Evolutionary conservation across 2,329 filamentous ascomycete species (phyloP).

Genomic region (Aspergillus tubingensis): DNA sequence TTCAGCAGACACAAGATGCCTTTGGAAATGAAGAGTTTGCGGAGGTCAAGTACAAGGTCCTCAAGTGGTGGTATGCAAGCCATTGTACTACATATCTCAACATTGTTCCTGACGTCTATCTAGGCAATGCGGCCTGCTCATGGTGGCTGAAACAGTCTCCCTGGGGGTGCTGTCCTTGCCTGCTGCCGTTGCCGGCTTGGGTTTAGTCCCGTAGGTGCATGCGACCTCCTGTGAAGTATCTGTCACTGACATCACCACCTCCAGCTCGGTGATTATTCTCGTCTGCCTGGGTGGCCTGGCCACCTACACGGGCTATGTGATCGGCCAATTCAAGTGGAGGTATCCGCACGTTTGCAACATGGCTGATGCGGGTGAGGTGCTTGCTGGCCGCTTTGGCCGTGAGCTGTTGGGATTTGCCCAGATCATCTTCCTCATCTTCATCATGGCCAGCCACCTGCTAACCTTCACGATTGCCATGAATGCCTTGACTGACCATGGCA

Average conservation of each 20-base stretch:
- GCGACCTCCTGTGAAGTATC: neutral
- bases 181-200: constrained; percentile 53
- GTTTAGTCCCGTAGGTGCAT: constrained; percentile 51
- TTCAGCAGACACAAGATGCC: constrained; percentile 35
- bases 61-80: constrained; percentile 48
- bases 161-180: constrained; percentile 60
- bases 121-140: constrained; percentile 51
- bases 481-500: constrained; percentile 61
- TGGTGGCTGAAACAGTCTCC: constrained; percentile 62
- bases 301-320: constrained; percentile 63
- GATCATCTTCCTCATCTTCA: constrained; percentile 66
- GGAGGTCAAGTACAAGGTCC: constrained; percentile 54
- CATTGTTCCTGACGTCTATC: constrained; percentile 33
- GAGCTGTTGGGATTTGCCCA: constrained; percentile 65
- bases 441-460: constrained; percentile 70
- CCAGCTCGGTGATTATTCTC: constrained; percentile 55
- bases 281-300: constrained; percentile 56
- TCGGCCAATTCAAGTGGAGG: constrained; percentile 60
- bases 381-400: constrained; percentile 62
- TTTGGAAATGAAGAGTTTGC: constrained; percentile 44
- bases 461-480: constrained; percentile 71
- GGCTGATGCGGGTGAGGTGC: constrained; percentile 65
- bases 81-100: neutral
- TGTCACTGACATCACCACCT: neutral
- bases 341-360: constrained; percentile 65